Conservation (phyloP, 2,329 filamentous ascomycete species). For the Alternaria sp. region DNA sequence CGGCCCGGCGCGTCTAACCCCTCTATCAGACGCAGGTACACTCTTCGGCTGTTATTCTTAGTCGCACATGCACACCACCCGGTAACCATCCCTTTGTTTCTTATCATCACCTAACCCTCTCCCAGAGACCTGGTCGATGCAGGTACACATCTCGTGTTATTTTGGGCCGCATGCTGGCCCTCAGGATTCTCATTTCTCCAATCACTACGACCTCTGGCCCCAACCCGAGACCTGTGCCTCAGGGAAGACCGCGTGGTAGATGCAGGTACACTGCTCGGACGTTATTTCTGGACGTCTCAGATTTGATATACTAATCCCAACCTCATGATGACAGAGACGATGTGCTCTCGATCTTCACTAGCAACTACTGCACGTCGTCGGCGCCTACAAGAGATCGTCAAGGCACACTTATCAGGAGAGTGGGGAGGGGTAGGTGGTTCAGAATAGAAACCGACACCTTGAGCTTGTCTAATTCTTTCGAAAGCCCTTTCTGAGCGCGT, state of each 20-base stretch:
- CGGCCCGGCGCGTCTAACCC: constrained; percentile 16
- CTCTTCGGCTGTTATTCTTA: constrained; percentile 21
- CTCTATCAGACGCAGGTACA: constrained; percentile 27
- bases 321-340: background rate
- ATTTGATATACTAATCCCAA: background rate
- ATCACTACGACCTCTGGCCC: background rate
- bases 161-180: background rate
- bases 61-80: background rate
- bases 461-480: background rate
- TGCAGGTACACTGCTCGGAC: background rate
- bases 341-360: background rate
- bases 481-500: background rate
- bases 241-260: constrained; percentile 1
- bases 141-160: constrained; percentile 10
- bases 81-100: background rate
- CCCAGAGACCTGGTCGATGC: constrained; percentile 4
- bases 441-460: background rate
- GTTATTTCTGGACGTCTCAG: constrained; percentile 5
- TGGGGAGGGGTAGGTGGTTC: background rate
- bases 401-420: background rate
- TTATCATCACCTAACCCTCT: background rate
- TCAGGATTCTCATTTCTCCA: background rate
- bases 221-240: constrained; percentile 5
- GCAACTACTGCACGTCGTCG: background rate
- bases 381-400: background rate